Evolutionary conservation across 148 eudicot species (phyloP).

Genomic region (Diospyros lotus): DNA sequence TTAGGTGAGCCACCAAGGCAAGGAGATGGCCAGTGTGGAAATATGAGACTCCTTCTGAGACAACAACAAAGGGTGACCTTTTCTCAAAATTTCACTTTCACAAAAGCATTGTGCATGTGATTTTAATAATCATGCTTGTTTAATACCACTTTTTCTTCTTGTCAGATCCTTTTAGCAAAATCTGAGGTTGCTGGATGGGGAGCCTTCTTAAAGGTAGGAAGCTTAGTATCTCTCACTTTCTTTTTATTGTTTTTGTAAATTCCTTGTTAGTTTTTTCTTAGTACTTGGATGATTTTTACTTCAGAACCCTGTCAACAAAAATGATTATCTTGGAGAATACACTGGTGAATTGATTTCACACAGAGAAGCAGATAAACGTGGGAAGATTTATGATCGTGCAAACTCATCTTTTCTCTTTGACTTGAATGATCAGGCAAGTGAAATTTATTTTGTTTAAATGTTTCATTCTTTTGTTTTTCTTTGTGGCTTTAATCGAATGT

Average conservation of each 20-base stretch:
- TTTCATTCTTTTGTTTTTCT: neutral
- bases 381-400: constrained; percentile 83
- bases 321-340: constrained; percentile 87
- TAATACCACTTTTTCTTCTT: constrained; percentile 1
- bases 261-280: constrained; percentile 9
- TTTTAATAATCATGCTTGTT: neutral
- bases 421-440: constrained; percentile 86
- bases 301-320: constrained; percentile 72
- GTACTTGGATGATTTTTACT: constrained; percentile 17
- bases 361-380: constrained; percentile 95
- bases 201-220: constrained; percentile 81
- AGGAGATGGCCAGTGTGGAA: constrained; percentile 93
- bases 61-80: constrained; percentile 68
- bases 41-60: constrained; percentile 87
- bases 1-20: constrained; percentile 73
- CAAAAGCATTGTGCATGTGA: neutral
- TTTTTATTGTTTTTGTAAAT: neutral
- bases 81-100: neutral
- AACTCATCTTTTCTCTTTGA: constrained; percentile 92
- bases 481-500: neutral
- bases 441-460: constrained; percentile 2
- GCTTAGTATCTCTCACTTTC: neutral
- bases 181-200: constrained; percentile 97
- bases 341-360: constrained; percentile 84
- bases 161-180: constrained; percentile 74